Conservation (phyloP, 2,329 filamentous ascomycete species). For the Clarireedia sp. region DNA sequence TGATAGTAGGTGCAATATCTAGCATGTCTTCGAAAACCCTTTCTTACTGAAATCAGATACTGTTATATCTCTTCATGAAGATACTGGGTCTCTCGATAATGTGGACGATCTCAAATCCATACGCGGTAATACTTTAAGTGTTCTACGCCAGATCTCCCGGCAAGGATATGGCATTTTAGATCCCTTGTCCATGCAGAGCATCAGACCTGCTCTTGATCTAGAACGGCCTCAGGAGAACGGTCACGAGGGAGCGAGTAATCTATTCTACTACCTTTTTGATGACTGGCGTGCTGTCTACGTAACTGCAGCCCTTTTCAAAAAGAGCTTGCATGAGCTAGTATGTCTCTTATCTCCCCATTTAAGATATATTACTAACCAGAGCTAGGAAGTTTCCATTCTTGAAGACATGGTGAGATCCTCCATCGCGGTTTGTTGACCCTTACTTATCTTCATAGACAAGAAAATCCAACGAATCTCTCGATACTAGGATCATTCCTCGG, state of each 20-base stretch:
- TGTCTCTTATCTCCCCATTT: slow-evolving; percentile 13
- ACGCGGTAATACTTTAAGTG: slow-evolving; percentile 50
- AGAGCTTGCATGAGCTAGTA: slow-evolving; percentile 43
- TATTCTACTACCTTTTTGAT: slow-evolving; percentile 62
- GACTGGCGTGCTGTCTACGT: slow-evolving; percentile 54
- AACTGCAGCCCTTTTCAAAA: slow-evolving; percentile 40
- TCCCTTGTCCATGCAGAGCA: slow-evolving; percentile 26
- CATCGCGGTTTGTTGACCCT: background rate
- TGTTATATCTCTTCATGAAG: slow-evolving; percentile 62
- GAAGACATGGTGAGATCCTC: slow-evolving; percentile 21
- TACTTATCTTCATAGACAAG: slow-evolving; percentile 22
- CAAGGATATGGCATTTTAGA: slow-evolving; percentile 32
- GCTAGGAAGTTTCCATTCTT: slow-evolving; percentile 21
- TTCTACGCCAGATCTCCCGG: slow-evolving; percentile 53
- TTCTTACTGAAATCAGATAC: slow-evolving; percentile 42
- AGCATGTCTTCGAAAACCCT: background rate
- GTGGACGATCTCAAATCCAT: slow-evolving; percentile 26
- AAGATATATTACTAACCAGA: background rate
- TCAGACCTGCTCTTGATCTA: slow-evolving; percentile 23
- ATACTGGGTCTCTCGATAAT: slow-evolving; percentile 32
- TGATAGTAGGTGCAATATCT: slow-evolving; percentile 41
- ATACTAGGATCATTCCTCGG: slow-evolving; percentile 46
- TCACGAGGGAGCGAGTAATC: slow-evolving; percentile 46
- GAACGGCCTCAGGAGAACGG: slow-evolving; percentile 24
- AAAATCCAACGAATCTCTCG: slow-evolving; percentile 33